Evolutionary conservation across 495 filamentous ascomycete species (phyloP), one percentile per base, ranked within the genome.

Genomic region (Baudoinia panamericana): DNA sequence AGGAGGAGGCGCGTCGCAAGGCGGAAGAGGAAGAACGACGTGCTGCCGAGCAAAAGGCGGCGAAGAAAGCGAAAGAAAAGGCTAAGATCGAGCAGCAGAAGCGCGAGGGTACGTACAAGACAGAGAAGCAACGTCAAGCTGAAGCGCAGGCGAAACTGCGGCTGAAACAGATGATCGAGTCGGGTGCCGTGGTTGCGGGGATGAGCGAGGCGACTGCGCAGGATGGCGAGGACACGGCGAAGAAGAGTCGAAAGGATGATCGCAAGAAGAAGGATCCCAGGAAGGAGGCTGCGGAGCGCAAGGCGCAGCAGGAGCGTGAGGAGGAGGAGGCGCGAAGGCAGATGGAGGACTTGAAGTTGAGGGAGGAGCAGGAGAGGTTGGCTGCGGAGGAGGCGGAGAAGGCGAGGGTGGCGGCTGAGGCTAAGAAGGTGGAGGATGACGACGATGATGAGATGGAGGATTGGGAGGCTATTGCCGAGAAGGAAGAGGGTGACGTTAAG

Each of bases 11-110:
- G 54, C 72, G 78, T 55, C 66, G 69, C 17, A 46, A 60, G 6
- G 80, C 75, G 19, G 82, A 70, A 9, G 86, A 93, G 60, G 86
- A 92, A 59, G 72, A 68, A 56, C 76, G 69, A 59, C 73, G 68
- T 45, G 76, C 66, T 54, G 84, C 82, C 45, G 84, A 87, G 54
- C 70, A 70, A 21, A 80, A 77, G 51, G 75, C 77, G 10, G 63
- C 70, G 34, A 93, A 81, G 70, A 96, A 94, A 68, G 84, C 93
- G 57, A 93, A 81, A 61, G 92, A 99, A 58, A 92, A 81, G 61
- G 82, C 94, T 61, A 88, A 73, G 66, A 85, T 93, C 46, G 92
- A 99, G 53, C 82, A 94, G 62, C 72, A 94, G 12, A 90, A 90
- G 66, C 87, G 75, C 57, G 86, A 93, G 61, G 92, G 92, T 53